Conservation (phyloP, 2,329 filamentous ascomycete genomes). For the Talaromyces sp. region DNA sequence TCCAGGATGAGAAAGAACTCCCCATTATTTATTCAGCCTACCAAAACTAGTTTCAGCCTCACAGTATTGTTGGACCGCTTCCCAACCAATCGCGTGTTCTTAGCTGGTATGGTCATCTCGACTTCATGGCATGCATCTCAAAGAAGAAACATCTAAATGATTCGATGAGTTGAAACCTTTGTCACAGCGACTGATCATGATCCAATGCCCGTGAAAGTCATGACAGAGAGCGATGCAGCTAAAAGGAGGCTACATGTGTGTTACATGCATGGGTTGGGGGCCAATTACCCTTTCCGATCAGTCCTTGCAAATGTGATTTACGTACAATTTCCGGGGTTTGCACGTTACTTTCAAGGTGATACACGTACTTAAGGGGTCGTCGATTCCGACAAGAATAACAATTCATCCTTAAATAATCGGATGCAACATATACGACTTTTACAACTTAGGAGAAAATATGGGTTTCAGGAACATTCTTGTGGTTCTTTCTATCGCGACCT, state of each 20-base stretch:
- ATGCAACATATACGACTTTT: background rate
- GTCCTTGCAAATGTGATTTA: background rate
- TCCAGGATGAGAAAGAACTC: background rate
- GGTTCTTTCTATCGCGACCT: constrained; percentile 11
- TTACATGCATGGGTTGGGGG: constrained; percentile 4
- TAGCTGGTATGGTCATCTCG: background rate
- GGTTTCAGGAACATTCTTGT: constrained; percentile 10
- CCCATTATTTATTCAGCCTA: background rate
- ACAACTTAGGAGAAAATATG: constrained; percentile 6
- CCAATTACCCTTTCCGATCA: background rate
- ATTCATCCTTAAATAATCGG: background rate
- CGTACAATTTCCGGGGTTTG: background rate
- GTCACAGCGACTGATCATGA: background rate
- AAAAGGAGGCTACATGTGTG: background rate
- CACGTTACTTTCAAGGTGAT: background rate
- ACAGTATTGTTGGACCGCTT: background rate
- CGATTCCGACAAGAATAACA: background rate
- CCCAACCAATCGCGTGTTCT: background rate
- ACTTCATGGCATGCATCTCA: background rate
- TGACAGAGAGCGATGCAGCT: background rate
- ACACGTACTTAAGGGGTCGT: background rate
- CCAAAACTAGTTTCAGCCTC: background rate
- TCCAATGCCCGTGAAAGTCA: background rate
- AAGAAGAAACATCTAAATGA: background rate
- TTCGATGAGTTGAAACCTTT: background rate